phyloP scores from a whole-genome alignment of 78 protist genomes.

The Planoprotostelium fungivorum region DNA sequence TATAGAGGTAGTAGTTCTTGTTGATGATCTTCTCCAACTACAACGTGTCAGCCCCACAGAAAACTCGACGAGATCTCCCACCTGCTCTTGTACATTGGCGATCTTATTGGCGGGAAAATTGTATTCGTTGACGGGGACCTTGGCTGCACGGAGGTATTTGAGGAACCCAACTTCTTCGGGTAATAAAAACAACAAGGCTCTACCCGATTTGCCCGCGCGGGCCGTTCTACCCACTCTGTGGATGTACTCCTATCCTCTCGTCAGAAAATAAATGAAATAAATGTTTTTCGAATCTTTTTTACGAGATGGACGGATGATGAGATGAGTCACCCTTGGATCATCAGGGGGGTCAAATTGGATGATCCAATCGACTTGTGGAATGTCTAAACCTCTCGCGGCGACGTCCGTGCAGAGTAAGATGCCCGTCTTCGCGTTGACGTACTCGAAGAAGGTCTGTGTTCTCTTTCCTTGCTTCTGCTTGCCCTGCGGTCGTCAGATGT shows the following conservation, averaged over 20 bases:
- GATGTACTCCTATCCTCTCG: conserved; percentile 88
- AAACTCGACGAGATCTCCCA: neutral
- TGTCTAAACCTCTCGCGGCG: conserved; percentile 99
- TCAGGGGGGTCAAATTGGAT: conserved; percentile 99
- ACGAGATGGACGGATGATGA: neutral
- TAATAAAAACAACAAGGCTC: conserved; percentile 94
- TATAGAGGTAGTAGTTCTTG: conserved; percentile 93
- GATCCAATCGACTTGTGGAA: conserved; percentile 98
- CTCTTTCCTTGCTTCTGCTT: conserved; percentile 95
- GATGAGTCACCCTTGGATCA: conserved; percentile 87
- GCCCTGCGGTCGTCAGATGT: conserved; percentile 37
- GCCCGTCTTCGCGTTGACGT: conserved; percentile 90
- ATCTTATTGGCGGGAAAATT: conserved; percentile 91
- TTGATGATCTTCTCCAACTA: conserved; percentile 89
- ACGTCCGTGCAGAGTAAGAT: conserved; percentile 97
- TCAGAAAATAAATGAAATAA: neutral
- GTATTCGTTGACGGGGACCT: conserved; percentile 91
- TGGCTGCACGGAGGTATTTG: conserved; percentile 78
- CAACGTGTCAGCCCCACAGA: neutral
- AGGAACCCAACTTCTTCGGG: conserved; percentile 96
- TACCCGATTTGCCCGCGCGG: conserved; percentile 84
- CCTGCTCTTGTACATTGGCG: conserved; percentile 87
- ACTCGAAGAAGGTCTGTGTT: conserved; percentile 96
- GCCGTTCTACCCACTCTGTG: conserved; percentile 99
- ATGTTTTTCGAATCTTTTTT: neutral